Base-by-base conservation (phyloP, 202 grass and related monocot species). In the Brachypodium distachyon region DNA sequence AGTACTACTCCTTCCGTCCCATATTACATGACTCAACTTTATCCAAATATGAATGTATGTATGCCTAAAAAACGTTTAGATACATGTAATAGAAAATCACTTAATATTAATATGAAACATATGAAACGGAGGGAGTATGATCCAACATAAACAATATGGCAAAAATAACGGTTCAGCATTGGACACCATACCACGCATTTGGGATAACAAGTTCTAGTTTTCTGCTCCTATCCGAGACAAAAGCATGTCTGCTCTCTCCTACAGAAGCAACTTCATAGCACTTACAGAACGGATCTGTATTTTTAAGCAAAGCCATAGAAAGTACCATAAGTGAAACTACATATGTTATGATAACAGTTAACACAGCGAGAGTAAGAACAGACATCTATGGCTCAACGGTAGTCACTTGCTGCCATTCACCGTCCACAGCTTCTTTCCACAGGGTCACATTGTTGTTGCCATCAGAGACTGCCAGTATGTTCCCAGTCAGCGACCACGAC, bases 401-500 rank as follows among this genome's bases (percentile, higher is more conserved):
- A 19, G 86, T 89, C 59, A 91, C 83, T 80, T 95, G 92, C 75
- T 86, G 92, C 92, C 91, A 94, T 87, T 94, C 88, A 6, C 82
- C 82, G 27, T 94, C 85, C 31, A 88, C 85, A 0, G 88, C 87
- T 77, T 94, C 88, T 75, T 88, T 88, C 88, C 91, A 94, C 21
- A 90, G 79, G 46, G 87, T 94, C n/a, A 94, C 88, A 71, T 94
- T 87, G 76, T 91, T 91, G 50, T 83, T 88, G 49, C 92, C 88
- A 39, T 95, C 92, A 17, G 92, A 82, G 9, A 95, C 86, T 9
- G 88, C 92, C 66, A 89, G 78, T 67, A 91, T 88, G 73, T 95
- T 95, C 44, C 92, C 92, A 2, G 88, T 89, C 41, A 86, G 82
- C 3, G 92, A 91, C 92, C 92, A 95, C 2, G 92, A 89, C 40